Evolutionary conservation across 1,139 yeast species (phyloP).

Genomic region (Debaryomycetaceae sp.): DNA sequence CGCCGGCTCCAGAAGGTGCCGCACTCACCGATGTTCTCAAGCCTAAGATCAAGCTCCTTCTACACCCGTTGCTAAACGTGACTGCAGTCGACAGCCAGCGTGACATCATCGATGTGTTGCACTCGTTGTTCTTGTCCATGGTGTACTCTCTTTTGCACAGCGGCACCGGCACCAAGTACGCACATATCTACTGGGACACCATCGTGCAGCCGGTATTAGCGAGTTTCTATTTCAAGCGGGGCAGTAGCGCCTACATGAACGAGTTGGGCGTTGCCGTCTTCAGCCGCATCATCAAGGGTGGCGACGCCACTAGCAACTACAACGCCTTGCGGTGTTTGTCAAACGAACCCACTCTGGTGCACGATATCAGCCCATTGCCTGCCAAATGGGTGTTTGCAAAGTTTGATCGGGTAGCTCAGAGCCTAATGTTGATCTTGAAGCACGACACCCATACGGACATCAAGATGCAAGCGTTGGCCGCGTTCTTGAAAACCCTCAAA

Average conservation of each 20-base stretch:
- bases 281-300: conserved; percentile 13
- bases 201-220: conserved; percentile 29
- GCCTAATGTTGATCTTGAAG: conserved; percentile 20
- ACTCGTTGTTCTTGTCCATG: conserved; percentile 27
- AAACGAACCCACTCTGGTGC: conserved; percentile 24
- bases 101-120: conserved; percentile 27
- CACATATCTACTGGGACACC: conserved; percentile 37
- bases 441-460: conserved; percentile 22
- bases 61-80: conserved; percentile 24
- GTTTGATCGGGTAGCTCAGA: conserved; percentile 28
- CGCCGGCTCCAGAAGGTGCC: conserved; percentile 1
- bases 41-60: conserved; percentile 26
- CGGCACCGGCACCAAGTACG: conserved; percentile 16
- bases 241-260: conserved; percentile 21
- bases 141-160: conserved; percentile 31
- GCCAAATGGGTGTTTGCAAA: conserved; percentile 31
- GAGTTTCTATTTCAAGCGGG: conserved; percentile 31
- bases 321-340: conserved; percentile 30
- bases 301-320: conserved; percentile 19
- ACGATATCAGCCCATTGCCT: conserved; percentile 29
- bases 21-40: conserved; percentile 12
- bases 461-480: conserved; percentile 22
- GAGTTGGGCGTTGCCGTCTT: conserved; percentile 24
- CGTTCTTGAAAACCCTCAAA: conserved; percentile 25
- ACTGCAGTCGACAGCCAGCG: conserved; percentile 18